Conservation (phyloP, 495 filamentous ascomycete genomes). For the Podospora anserina region DNA sequence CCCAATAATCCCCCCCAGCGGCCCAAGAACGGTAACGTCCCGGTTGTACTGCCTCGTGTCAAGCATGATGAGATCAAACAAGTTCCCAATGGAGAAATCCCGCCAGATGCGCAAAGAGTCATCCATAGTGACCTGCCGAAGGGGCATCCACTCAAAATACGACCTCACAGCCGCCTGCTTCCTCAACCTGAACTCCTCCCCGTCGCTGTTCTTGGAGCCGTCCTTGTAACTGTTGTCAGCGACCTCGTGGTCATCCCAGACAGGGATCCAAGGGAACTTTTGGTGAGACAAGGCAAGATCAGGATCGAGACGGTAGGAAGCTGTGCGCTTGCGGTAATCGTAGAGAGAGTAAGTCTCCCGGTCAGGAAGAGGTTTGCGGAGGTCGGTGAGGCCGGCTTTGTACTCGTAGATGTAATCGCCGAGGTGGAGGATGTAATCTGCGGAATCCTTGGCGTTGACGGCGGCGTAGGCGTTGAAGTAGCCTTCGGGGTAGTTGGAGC, state of each 20-base stretch:
- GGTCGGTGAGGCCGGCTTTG: conserved; percentile 38
- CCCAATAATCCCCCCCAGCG: conserved; percentile 16
- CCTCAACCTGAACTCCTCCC: conserved; percentile 46
- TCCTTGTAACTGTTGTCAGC: conserved; percentile 61
- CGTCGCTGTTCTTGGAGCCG: conserved; percentile 59
- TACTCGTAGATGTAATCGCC: conserved; percentile 72
- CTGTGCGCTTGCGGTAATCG: conserved; percentile 60
- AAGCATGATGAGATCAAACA: conserved; percentile 66
- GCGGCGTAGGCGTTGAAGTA: conserved; percentile 68
- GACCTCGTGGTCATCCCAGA: conserved; percentile 71
- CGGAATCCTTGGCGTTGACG: conserved; percentile 60
- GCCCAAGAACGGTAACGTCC: conserved; percentile 45
- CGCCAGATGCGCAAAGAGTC: conserved; percentile 70
- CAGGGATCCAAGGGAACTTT: conserved; percentile 63
- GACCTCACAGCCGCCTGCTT: conserved; percentile 60
- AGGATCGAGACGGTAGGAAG: conserved; percentile 59
- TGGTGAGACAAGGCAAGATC: conserved; percentile 58
- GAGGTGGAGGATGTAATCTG: conserved; percentile 64
- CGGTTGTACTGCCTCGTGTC: conserved; percentile 68
- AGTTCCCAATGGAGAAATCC: conserved; percentile 59
- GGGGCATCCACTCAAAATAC: conserved; percentile 69
- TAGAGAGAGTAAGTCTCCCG: conserved; percentile 48
- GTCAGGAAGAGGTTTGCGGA: conserved; percentile 54
- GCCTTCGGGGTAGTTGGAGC: conserved; percentile 52
- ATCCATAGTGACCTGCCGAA: conserved; percentile 64